Percentiles rank a stretch among this genome's conserved stretches.
phyloP scores from a whole-genome alignment of 768 basidiomycete species.

The Suillus luteus region DNA sequence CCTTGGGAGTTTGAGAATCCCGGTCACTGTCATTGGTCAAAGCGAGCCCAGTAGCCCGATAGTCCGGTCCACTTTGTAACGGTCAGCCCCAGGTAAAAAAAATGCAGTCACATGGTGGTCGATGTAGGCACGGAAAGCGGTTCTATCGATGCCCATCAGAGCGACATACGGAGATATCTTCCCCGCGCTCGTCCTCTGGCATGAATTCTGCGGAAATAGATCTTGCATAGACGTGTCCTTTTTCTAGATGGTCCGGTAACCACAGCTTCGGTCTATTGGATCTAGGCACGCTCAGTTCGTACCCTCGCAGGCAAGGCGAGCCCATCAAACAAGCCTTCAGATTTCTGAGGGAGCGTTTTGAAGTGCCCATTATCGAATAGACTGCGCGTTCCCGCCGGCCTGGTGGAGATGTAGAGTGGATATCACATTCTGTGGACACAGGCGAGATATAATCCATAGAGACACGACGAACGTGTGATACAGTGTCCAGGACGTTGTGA shows the following conservation, averaged over 20 bases:
- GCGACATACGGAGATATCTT: neutral
- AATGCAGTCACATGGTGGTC: neutral
- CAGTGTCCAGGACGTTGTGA: constrained; percentile 11
- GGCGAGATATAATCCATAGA: constrained; percentile 7
- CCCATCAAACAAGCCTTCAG: constrained; percentile 15
- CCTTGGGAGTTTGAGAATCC: constrained; percentile 6
- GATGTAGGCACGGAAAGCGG: constrained; percentile 6
- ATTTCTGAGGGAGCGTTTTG: neutral
- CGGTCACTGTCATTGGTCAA: constrained; percentile 3
- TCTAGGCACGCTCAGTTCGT: neutral
- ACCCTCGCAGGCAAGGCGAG: constrained; percentile 13
- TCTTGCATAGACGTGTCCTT: constrained; percentile 5
- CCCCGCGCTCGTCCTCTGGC: neutral
- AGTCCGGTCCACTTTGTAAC: constrained; percentile 19
- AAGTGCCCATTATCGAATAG: neutral
- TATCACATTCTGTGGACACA: constrained; percentile 7
- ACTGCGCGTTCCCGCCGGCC: neutral
- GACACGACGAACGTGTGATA: neutral
- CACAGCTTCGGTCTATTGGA: neutral
- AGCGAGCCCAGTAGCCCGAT: constrained; percentile 6
- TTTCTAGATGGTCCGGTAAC: neutral
- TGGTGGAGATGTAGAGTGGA: constrained; percentile 8
- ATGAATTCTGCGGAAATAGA: neutral
- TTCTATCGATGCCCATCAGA: constrained; percentile 4
- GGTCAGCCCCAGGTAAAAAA: constrained; percentile 15